phyloP scores from a whole-genome alignment of 352 stramenopile genomes.

The Globisporangium apiculatum region DNA sequence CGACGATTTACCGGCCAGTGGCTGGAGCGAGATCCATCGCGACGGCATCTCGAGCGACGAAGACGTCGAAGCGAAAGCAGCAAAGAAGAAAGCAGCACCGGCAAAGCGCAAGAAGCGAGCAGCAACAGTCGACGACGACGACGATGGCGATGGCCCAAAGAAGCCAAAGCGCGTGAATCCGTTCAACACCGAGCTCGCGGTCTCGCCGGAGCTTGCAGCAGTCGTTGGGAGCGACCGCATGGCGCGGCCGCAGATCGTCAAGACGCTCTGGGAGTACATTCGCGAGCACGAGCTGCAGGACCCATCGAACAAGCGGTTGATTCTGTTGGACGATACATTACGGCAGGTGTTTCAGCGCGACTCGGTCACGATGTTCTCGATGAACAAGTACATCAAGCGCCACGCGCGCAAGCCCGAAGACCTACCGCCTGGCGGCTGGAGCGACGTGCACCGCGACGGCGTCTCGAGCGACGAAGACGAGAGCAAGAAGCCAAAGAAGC shows the following conservation, averaged over 20 bases:
- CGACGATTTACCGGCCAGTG: conserved; percentile 45
- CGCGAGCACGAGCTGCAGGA: conserved; percentile 93
- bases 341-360: conserved; percentile 75
- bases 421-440: conserved; percentile 63
- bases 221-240: conserved; percentile 81
- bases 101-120: conserved; percentile 51
- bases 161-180: conserved; percentile 58
- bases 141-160: conserved; percentile 20
- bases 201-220: conserved; percentile 68
- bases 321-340: conserved; percentile 89
- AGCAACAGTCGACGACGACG: conserved; percentile 20
- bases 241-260: conserved; percentile 90
- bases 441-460: conserved; percentile 60
- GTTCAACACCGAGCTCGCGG: conserved; percentile 69
- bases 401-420: conserved; percentile 69
- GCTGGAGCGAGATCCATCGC: conserved; percentile 69
- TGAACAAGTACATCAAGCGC: conserved; percentile 88
- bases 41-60: conserved; percentile 81
- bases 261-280: conserved; percentile 95
- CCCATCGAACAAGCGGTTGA: conserved; percentile 90
- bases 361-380: conserved; percentile 84
- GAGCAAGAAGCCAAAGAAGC: conserved; percentile 29
- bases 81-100: conserved; percentile 54
- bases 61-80: conserved; percentile 45
- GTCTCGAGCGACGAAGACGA: conserved; percentile 80